Evolutionary conservation across 1,284 basidiomycete genomes (phyloP).

Genomic region (Cronartium quercuum): DNA sequence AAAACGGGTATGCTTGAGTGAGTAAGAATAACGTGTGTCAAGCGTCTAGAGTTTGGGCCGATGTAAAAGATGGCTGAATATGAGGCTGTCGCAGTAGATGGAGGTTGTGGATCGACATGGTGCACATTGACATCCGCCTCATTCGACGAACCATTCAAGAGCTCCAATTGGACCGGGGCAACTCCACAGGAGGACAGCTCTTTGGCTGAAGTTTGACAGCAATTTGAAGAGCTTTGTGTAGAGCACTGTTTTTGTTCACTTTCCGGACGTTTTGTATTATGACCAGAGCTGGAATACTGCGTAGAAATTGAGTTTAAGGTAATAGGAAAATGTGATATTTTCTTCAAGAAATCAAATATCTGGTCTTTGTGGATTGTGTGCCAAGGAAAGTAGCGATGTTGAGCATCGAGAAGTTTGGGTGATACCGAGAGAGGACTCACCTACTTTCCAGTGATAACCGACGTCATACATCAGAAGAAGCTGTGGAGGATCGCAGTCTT

Average conservation of each 20-base stretch:
- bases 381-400: not conserved
- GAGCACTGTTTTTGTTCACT: not conserved
- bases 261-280: not conserved
- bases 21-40: constrained; percentile 33
- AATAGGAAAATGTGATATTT: not conserved
- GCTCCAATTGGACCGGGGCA: not conserved
- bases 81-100: not conserved
- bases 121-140: constrained; percentile 65
- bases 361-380: not conserved
- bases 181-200: not conserved
- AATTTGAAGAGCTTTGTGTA: not conserved
- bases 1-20: constrained; percentile 56
- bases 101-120: constrained; percentile 55
- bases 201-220: not conserved
- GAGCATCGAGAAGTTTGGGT: constrained; percentile 61
- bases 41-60: constrained; percentile 6
- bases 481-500: constrained; percentile 44
- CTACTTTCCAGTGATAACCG: constrained; percentile 64
- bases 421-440: constrained; percentile 74
- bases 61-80: constrained; percentile 50
- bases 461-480: constrained; percentile 72
- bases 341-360: not conserved
- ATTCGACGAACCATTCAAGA: not conserved
- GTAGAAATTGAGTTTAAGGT: not conserved
- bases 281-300: not conserved